Percentiles rank a stretch among this genome's conserved stretches.
Conservation (phyloP, 257 asterid species). For the Solanum pinnatisectum region DNA sequence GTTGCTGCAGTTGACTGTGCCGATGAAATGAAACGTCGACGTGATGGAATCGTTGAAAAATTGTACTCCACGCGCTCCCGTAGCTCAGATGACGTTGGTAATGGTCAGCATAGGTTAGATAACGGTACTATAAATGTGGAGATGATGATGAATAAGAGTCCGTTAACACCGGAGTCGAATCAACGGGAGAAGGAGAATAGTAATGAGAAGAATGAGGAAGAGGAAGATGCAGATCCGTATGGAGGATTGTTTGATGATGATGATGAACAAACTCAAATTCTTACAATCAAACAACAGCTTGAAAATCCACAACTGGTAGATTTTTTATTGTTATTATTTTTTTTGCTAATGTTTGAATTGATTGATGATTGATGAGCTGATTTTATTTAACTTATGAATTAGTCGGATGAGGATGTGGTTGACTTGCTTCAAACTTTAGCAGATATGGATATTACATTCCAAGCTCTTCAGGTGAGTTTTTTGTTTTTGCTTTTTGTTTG, state of each 20-base stretch:
- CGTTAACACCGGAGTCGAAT: slow-evolving; percentile 63
- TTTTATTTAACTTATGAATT: background rate
- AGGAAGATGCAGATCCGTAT: slow-evolving; percentile 47
- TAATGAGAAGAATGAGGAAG: slow-evolving; percentile 21
- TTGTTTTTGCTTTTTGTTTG: background rate
- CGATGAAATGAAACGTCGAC: slow-evolving; percentile 60
- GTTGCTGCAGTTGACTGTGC: slow-evolving; percentile 63
- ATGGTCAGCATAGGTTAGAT: slow-evolving; percentile 1
- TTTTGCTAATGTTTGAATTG: background rate
- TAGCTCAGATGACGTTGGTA: slow-evolving; percentile 36
- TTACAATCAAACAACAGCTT: slow-evolving; percentile 65
- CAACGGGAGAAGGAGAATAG: slow-evolving; percentile 7
- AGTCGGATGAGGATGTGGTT: slow-evolving; percentile 73
- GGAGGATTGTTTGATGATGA: slow-evolving; percentile 67
- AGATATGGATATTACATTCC: slow-evolving; percentile 85
- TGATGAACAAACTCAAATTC: slow-evolving; percentile 56
- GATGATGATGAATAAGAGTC: slow-evolving; percentile 35
- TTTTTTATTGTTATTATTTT: background rate
- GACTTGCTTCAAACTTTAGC: slow-evolving; percentile 67
- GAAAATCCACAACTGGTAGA: slow-evolving; percentile 70
- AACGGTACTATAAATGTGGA: slow-evolving; percentile 8
- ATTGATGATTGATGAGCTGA: background rate
- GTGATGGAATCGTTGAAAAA: slow-evolving; percentile 64
- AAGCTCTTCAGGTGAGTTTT: slow-evolving; percentile 62
- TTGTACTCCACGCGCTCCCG: slow-evolving; percentile 48